Evolutionary conservation across 495 filamentous ascomycete genomes (phyloP).

Genomic region (Lophiotrema nucula): DNA sequence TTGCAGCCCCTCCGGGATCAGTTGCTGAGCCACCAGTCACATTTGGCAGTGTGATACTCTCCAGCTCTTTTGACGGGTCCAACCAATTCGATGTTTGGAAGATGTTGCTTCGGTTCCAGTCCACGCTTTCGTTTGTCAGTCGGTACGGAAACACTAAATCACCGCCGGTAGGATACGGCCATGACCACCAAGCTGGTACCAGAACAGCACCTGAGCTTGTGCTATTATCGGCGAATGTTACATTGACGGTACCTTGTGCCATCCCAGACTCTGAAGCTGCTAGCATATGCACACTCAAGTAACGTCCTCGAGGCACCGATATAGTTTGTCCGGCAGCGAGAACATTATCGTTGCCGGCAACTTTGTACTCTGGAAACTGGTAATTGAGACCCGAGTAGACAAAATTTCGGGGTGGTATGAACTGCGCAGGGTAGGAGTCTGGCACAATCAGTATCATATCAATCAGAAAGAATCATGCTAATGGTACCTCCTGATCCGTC

Average conservation of each 20-base stretch:
- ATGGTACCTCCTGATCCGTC: conserved; percentile 39
- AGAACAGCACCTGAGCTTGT: conserved; percentile 46
- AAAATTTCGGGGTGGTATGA: conserved; percentile 45
- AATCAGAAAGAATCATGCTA: background rate
- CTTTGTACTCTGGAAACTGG: conserved; percentile 49
- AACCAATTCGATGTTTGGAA: conserved; percentile 52
- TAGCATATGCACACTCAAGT: conserved; percentile 52
- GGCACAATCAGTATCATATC: background rate
- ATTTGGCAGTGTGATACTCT: conserved; percentile 46
- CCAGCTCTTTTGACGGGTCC: conserved; percentile 48
- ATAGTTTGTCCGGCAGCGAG: conserved; percentile 48
- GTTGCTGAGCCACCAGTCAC: conserved; percentile 27
- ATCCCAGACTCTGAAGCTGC: conserved; percentile 47
- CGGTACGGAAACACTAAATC: conserved; percentile 52
- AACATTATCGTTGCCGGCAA: conserved; percentile 46
- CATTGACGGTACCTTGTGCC: conserved; percentile 47
- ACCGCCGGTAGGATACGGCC: conserved; percentile 51
- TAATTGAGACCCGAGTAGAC: conserved; percentile 48
- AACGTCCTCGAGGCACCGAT: conserved; percentile 36
- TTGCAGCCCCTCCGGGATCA: conserved; percentile 2
- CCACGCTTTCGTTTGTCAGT: conserved; percentile 45
- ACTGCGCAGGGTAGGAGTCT: conserved; percentile 49
- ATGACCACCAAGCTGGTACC: conserved; percentile 50
- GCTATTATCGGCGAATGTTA: conserved; percentile 49
- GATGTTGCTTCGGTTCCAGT: conserved; percentile 55